Evolutionary conservation across 257 asterid species (phyloP).

Genomic region (Salvia miltiorrhiza): DNA sequence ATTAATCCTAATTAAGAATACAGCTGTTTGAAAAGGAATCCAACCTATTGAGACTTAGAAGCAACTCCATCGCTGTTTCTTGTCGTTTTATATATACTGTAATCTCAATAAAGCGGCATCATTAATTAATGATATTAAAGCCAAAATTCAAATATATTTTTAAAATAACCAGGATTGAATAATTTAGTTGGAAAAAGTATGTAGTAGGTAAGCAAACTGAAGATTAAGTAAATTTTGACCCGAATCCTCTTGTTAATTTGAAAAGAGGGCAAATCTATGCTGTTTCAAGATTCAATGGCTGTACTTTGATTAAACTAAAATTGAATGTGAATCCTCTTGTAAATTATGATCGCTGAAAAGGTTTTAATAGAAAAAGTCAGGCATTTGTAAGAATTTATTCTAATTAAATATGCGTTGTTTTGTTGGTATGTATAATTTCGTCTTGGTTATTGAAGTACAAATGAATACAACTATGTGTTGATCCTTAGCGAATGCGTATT

Average conservation of each 20-base stretch:
- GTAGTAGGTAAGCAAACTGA: conserved; percentile 7
- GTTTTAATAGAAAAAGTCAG: not conserved
- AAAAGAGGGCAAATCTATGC: not conserved
- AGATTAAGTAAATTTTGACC: conserved; percentile 12
- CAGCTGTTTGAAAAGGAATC: not conserved
- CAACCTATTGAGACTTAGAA: conserved; percentile 1
- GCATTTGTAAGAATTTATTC: too few species aligned
- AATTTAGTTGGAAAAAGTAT: not conserved
- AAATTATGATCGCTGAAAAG: not conserved
- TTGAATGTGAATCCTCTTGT: too few species aligned
- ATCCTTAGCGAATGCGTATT: too few species aligned
- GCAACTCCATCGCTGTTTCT: not conserved
- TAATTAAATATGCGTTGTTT: too few species aligned
- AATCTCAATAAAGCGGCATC: not conserved
- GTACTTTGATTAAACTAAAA: not conserved
- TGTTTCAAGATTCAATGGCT: not conserved
- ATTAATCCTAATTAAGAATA: too few species aligned
- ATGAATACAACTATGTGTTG: too few species aligned
- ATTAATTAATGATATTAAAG: not conserved
- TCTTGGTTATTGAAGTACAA: too few species aligned
- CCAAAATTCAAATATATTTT: not conserved
- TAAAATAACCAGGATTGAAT: not conserved
- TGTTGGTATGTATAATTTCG: too few species aligned
- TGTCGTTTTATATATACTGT: not conserved
- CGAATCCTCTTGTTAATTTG: not conserved